Base-by-base conservation (phyloP, 2,329 filamentous ascomycete species). In the Elsinoe batatas region DNA sequence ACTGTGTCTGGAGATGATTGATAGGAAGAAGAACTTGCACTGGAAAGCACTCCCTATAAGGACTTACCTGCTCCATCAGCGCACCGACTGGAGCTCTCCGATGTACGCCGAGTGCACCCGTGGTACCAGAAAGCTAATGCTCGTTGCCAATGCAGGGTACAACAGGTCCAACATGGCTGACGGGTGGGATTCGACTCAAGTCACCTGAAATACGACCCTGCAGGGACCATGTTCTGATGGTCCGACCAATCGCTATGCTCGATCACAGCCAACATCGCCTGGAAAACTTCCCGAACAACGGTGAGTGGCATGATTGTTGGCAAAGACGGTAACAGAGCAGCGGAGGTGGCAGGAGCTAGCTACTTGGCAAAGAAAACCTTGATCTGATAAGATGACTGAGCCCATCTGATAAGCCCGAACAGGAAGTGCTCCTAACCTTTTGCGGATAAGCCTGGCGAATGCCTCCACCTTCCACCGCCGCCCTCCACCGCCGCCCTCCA, bases 331-430 rank as follows among this genome's bases (percentile, higher is more conserved):
- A 22, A 33, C 22, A 22, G 22, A 47, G 32, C 32, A 32, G 33
- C 42, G 17, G 22, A 35, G 18, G 36, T 35, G 42, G 32, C 26
- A 12, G 30, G 5, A 7, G 36, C 12, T 40, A 22, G 33, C 32
- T 33, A 10, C 38, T 54, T 54, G 38, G 38, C 38, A 10, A 32
- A 15, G 30, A 40, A 47, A 46, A 22, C 30, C 13, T 30, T 47
- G 53, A 54, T 46, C 53, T 49, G 30, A 56, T 47, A 22, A 32
- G 38, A 54, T 44, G 22, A 44, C 1, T 20, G 3, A 40, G 37
- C n/a, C 37, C 56, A 38, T 51, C 42, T 43, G 42, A 46, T 35
- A 46, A 54, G 7, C n/a, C 40, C 20, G 26, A 26, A 26, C 11
- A 44, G 44, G 44, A 49, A 49, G 30, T 36, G 26, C 15, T 5